Base-by-base conservation (phyloP, 805 yeast genomes). In the Ogataea ganodermae region DNA sequence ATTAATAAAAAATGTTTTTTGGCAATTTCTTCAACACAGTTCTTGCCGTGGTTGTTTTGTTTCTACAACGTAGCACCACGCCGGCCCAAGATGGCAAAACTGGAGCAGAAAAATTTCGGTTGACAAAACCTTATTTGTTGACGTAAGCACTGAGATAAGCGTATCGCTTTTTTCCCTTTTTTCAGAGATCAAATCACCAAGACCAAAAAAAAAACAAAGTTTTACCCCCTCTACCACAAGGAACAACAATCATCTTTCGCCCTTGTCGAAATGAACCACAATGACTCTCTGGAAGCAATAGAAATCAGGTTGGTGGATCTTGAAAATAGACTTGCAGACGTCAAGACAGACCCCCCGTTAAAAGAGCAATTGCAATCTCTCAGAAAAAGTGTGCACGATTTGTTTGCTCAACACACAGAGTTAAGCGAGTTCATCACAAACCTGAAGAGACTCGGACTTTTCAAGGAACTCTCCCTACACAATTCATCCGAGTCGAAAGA, bases 301-400 rank as follows among this genome's bases (percentile, higher is more conserved):
- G 47, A 52, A 22, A 6, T 41, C 27, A 49, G 60, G 2, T 31
- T 57, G n/a, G 18, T 46, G 14, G 44, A 35, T 12, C 26, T 57
- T 40, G 60, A 57, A 42, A 39, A 51, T 7, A 35, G 31, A 3
- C 37, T 50, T n/a, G 45, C 35, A 10, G 57, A 51, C 12, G 17
- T 39, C n/a, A 13, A 30, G 4, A n/a, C 30, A 16, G 50, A 51
- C 13, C 33, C 35, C 1, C 22, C 50, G 3, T 4, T 45, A 4
- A 8, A 10, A 9, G 43, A 40, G 14, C 58, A 50, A 42, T 18
- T 57, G 10, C 21, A 18, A 2, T 27, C 22, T 5, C 48, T 46
- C 8, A 5, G 30, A 16, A 16, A 31, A 6, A 41, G 38, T 1
- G 37, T 57, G 16, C 37, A 33, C 26, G 13, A 31, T 14, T 13